Conservation (phyloP, 306 rosid genomes). For the Vigna trinervia region DNA sequence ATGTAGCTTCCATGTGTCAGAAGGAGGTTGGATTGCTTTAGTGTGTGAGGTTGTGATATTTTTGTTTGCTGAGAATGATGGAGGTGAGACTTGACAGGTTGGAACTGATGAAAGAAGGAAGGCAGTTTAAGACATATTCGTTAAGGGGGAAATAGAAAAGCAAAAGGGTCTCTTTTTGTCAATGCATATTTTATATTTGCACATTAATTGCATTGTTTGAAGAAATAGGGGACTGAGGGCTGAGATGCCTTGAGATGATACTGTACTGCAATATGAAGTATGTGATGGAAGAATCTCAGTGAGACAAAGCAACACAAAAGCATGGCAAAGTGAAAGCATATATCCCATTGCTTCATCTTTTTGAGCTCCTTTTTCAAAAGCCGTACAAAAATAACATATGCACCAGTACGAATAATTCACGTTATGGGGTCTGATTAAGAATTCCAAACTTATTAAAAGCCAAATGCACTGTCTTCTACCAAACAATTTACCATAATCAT, state of each 20-base stretch:
- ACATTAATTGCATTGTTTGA: constrained; percentile 25
- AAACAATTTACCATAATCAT: constrained; percentile 32
- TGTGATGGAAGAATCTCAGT: constrained; percentile 54
- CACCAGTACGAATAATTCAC: constrained; percentile 47
- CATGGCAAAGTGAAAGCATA: constrained; percentile 50
- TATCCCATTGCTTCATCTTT: constrained; percentile 50
- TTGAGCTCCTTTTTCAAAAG: constrained; percentile 21
- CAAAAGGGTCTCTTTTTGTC: constrained; percentile 33
- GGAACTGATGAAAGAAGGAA: constrained; percentile 49
- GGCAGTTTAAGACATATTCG: constrained; percentile 49
- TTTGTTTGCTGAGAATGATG: constrained; percentile 36
- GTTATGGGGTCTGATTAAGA: constrained; percentile 44
- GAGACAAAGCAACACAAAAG: constrained; percentile 56
- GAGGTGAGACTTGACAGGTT: constrained; percentile 50
- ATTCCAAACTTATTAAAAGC: constrained; percentile 43
- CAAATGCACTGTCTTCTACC: constrained; percentile 34
- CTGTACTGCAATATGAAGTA: constrained; percentile 39
- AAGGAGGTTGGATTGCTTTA: constrained; percentile 46
- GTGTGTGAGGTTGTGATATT: constrained; percentile 31
- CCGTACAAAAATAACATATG: constrained; percentile 51
- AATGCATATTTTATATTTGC: neutral
- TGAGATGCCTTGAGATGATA: constrained; percentile 51
- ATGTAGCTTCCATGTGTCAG: constrained; percentile 50
- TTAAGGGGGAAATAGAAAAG: constrained; percentile 28
- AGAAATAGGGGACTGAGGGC: constrained; percentile 38